phyloP scores from a whole-genome alignment of 225 moss, liverwort and hornwort species.

The Pleurozium schreberi region DNA sequence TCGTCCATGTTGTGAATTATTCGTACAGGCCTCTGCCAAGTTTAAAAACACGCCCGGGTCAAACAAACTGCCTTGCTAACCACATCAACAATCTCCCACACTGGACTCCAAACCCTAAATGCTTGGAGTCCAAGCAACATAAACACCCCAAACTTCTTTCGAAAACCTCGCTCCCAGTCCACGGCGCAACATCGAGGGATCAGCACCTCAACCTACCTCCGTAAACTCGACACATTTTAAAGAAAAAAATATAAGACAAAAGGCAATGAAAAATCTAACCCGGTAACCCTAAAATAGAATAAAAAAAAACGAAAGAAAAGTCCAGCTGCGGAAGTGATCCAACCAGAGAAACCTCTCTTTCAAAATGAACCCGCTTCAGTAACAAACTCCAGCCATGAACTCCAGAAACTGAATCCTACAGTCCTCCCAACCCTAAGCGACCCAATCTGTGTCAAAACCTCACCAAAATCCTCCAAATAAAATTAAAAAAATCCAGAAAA shows the following conservation, averaged over 20 bases:
- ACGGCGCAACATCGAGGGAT: background rate
- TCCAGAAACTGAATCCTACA: background rate
- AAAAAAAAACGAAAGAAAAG: background rate
- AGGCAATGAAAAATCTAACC: background rate
- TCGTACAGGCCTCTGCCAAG: background rate
- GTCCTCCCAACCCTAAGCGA: background rate
- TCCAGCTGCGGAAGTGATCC: background rate
- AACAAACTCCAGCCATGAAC: background rate
- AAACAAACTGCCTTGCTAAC: background rate
- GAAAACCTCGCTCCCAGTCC: background rate
- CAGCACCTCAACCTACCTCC: background rate
- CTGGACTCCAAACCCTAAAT: background rate
- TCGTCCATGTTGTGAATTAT: slow-evolving; percentile 63
- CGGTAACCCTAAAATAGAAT: background rate
- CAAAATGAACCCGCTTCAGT: background rate
- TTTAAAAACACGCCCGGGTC: background rate
- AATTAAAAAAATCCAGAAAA: background rate
- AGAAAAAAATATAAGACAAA: background rate
- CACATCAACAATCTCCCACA: background rate
- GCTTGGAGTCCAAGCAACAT: background rate
- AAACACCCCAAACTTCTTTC: background rate
- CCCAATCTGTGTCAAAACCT: background rate
- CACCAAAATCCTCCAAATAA: background rate
- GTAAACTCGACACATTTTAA: background rate
- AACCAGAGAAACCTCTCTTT: background rate